A percentile compares a stretch with the other conserved stretches of the same genome.
These are phyloP conservation scores for Aspergillus glaucus DNA, from an alignment of 2,329 filamentous ascomycete genomes.

Conservation along the genomic window DNA sequence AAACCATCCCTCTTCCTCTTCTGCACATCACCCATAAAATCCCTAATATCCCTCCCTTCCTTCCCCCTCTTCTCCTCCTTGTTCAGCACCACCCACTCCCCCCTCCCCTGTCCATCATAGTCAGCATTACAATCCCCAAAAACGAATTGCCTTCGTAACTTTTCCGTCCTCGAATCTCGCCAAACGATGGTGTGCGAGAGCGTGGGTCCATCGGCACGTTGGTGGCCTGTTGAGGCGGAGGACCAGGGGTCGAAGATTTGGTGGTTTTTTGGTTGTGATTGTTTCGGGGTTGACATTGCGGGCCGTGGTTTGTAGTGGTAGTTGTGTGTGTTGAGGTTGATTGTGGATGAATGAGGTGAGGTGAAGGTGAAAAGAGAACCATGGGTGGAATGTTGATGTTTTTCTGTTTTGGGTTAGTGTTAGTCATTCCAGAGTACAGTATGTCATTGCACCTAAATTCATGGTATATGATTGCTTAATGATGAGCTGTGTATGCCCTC, in stretches of 20 bases:
- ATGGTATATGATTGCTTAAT: no score
- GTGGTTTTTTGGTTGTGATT: conserved; percentile 16
- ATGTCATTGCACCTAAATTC: no score
- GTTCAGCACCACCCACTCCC: conserved; percentile 47
- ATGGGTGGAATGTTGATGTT: conserved; percentile 17
- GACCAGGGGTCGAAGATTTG: conserved; percentile 47
- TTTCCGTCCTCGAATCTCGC: conserved; percentile 63
- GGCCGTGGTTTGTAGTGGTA: neutral
- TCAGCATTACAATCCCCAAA: conserved; percentile 57
- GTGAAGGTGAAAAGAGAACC: conserved; percentile 9
- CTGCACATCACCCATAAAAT: conserved; percentile 44
- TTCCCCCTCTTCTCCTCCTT: conserved; percentile 19
- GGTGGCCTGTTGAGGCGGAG: conserved; percentile 69
- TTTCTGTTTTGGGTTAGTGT: conserved; percentile 19
- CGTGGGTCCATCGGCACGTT: conserved; percentile 63
- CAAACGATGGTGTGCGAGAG: conserved; percentile 57
- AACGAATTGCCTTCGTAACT: conserved; percentile 64
- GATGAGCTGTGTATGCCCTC: no score
- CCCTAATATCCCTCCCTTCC: conserved; percentile 38
- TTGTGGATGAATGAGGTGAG: neutral
- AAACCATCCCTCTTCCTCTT: conserved; percentile 28
- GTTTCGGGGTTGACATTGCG: neutral
- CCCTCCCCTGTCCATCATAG: conserved; percentile 22
- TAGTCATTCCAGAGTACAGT: neutral
- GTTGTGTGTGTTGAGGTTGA: neutral